phyloP scores from a whole-genome alignment of 2,329 filamentous ascomycete species.

The Bipolaris gigantea region DNA sequence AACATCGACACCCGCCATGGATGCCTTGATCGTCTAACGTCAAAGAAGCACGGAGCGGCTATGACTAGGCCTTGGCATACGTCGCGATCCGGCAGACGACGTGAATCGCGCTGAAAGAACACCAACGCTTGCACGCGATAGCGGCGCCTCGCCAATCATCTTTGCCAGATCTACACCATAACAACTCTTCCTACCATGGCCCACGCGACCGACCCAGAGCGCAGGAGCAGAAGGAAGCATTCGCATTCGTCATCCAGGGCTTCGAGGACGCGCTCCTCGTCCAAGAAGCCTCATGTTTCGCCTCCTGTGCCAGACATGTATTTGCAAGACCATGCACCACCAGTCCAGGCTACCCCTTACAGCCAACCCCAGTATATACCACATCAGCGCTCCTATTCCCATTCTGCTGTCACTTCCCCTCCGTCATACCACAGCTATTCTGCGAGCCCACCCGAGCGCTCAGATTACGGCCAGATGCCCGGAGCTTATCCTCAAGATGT shows the following conservation, averaged over 20 bases:
- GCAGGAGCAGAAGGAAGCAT: constrained; percentile 27
- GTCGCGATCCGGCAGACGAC: constrained; percentile 18
- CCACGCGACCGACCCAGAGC: constrained; percentile 20
- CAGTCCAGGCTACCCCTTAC: constrained; percentile 15
- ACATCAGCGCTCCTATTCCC: constrained; percentile 10
- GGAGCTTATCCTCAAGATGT: constrained; percentile 19
- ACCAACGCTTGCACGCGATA: constrained; percentile 7
- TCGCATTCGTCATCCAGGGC: constrained; percentile 19
- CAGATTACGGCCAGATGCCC: constrained; percentile 26
- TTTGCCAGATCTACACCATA: constrained; percentile 1
- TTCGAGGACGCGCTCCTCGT: constrained; percentile 17
- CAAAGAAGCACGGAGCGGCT: constrained; percentile 14
- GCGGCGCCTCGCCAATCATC: constrained; percentile 2
- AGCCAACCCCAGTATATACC: constrained; percentile 12
- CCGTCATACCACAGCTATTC: constrained; percentile 16
- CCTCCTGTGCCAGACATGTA: constrained; percentile 20
- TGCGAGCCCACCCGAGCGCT: constrained; percentile 19
- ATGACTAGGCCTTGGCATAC: constrained; percentile 22
- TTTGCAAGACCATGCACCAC: constrained; percentile 17
- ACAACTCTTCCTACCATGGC: constrained; percentile 15
- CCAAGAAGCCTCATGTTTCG: constrained; percentile 18
- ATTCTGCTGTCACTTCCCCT: constrained; percentile 6
- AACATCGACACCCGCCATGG: constrained; percentile 11
- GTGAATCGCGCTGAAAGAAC: constrained; percentile 20
- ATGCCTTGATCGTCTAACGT: constrained; percentile 8